A percentile compares a stretch with the other conserved stretches of the same genome.
These are phyloP conservation scores for Penicillium sclerotigenum DNA, from an alignment of 2,329 filamentous ascomycete species.

Conservation along the genomic window DNA sequence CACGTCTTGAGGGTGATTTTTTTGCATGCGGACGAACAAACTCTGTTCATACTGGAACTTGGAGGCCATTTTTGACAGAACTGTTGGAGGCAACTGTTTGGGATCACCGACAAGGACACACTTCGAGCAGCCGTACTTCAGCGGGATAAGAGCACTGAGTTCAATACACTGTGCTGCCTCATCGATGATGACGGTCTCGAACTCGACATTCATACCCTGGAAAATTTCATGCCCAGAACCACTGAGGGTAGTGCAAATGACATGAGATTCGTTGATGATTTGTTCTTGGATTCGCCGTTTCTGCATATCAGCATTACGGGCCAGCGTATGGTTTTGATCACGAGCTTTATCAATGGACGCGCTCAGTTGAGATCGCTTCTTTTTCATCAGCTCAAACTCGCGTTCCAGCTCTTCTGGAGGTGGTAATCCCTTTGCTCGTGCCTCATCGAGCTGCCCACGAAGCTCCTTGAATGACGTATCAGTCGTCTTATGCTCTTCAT, in stretches of 20 bases:
- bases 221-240: conserved; percentile 98
- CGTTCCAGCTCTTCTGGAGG: conserved; percentile 59
- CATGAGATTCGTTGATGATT: conserved; percentile 83
- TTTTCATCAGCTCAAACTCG: conserved; percentile 74
- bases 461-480: conserved; percentile 66
- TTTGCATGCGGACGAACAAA: conserved; percentile 97
- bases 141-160: conserved; percentile 88
- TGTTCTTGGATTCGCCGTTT: conserved; percentile 83
- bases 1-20: conserved; percentile 80
- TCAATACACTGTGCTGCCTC: conserved; percentile 98
- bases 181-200: conserved; percentile 97
- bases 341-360: conserved; percentile 82
- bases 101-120: conserved; percentile 97
- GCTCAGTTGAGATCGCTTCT: conserved; percentile 71
- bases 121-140: conserved; percentile 96
- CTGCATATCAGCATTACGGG: conserved; percentile 81
- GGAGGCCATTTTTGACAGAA: conserved; percentile 88
- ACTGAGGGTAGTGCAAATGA: conserved; percentile 91
- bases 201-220: conserved; percentile 88
- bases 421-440: conserved; percentile 51
- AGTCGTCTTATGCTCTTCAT: conserved; percentile 61
- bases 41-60: conserved; percentile 95
- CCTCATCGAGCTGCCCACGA: conserved; percentile 68
- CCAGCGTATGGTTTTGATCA: conserved; percentile 76
- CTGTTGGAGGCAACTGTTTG: conserved; percentile 93